These are phyloP conservation scores for Beauveria scarabaeidicola DNA, from an alignment of 2,329 filamentous ascomycete species.

Conservation along the genomic window DNA sequence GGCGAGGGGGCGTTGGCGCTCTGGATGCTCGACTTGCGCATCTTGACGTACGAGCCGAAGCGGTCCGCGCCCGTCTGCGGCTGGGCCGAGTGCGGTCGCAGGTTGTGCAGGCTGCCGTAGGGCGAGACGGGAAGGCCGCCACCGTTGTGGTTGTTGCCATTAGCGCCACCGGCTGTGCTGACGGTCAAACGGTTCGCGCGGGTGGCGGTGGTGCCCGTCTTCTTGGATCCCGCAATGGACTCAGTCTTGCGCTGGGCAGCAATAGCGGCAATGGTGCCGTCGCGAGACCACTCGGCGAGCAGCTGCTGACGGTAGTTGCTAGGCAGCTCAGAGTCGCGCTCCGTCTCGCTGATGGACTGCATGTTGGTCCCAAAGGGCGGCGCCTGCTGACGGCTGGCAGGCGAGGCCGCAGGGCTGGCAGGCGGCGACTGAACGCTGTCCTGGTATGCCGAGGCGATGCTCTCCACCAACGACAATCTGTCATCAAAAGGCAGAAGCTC, in stretches of 20 bases:
- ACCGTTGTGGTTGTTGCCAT: slow-evolving; percentile 25
- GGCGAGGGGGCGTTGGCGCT: slow-evolving; percentile 29
- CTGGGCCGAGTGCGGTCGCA: slow-evolving; percentile 40
- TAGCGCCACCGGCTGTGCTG: slow-evolving; percentile 32
- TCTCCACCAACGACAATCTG: slow-evolving; percentile 60
- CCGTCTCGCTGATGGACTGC: slow-evolving; percentile 28
- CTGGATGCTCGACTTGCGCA: slow-evolving; percentile 46
- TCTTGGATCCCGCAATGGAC: slow-evolving; percentile 69
- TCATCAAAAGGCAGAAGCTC: slow-evolving; percentile 69
- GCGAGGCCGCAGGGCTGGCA: slow-evolving; percentile 61
- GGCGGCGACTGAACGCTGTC: slow-evolving; percentile 54
- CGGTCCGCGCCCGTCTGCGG: slow-evolving; percentile 25
- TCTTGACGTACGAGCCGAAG: slow-evolving; percentile 29
- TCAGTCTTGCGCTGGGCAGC: slow-evolving; percentile 62
- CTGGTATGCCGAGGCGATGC: slow-evolving; percentile 64
- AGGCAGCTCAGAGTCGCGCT: slow-evolving; percentile 51
- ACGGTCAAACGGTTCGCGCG: slow-evolving; percentile 49
- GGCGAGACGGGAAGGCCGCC: slow-evolving; percentile 35
- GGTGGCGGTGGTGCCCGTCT: slow-evolving; percentile 50
- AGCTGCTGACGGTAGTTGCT: slow-evolving; percentile 63
- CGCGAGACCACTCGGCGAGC: slow-evolving; percentile 71
- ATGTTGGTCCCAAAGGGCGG: slow-evolving; percentile 51
- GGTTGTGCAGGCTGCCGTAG: slow-evolving; percentile 40
- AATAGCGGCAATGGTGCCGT: slow-evolving; percentile 59
- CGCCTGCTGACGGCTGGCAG: slow-evolving; percentile 46